phyloP scores from a whole-genome alignment of 306 rosid species.

The Canavalia gladiata region DNA sequence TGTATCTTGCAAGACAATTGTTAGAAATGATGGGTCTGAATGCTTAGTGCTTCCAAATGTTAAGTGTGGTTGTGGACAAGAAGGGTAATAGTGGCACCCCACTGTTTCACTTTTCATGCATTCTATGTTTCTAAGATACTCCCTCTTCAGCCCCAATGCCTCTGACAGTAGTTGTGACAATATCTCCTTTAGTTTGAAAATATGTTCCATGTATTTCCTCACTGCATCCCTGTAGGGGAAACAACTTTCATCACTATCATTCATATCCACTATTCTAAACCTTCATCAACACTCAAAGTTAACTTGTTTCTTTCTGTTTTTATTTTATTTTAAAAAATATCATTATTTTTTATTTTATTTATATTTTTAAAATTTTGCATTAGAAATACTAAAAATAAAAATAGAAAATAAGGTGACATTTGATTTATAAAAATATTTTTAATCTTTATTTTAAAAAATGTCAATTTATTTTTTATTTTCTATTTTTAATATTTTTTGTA shows the following conservation, averaged over 20 bases:
- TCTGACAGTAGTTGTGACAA: slow-evolving; percentile 72
- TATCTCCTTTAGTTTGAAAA: slow-evolving; percentile 55
- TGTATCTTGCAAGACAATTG: slow-evolving; percentile 78
- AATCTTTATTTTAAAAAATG: too few species aligned
- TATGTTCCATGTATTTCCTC: slow-evolving; percentile 61
- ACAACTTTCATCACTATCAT: background rate
- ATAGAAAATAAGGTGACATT: too few species aligned
- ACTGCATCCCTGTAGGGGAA: slow-evolving; percentile 60
- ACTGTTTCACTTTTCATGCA: slow-evolving; percentile 72
- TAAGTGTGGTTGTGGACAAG: slow-evolving; percentile 80
- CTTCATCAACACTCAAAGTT: too few species aligned
- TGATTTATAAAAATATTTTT: too few species aligned
- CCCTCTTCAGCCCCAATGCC: slow-evolving; percentile 68
- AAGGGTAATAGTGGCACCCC: slow-evolving; percentile 83
- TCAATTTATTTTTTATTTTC: too few species aligned
- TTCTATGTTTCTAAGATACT: slow-evolving; percentile 62
- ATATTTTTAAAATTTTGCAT: too few species aligned
- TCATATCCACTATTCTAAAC: too few species aligned
- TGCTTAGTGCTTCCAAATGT: slow-evolving; percentile 80
- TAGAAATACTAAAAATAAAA: too few species aligned
- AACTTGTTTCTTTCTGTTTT: background rate
- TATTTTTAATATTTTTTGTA: too few species aligned
- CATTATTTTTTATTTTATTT: too few species aligned
- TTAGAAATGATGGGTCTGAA: slow-evolving; percentile 78
- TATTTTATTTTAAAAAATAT: too few species aligned